Percentiles rank a stretch among this genome's conserved stretches.
Conservation (phyloP, 208 protist genomes). For the Trypanosoma congolense region DNA sequence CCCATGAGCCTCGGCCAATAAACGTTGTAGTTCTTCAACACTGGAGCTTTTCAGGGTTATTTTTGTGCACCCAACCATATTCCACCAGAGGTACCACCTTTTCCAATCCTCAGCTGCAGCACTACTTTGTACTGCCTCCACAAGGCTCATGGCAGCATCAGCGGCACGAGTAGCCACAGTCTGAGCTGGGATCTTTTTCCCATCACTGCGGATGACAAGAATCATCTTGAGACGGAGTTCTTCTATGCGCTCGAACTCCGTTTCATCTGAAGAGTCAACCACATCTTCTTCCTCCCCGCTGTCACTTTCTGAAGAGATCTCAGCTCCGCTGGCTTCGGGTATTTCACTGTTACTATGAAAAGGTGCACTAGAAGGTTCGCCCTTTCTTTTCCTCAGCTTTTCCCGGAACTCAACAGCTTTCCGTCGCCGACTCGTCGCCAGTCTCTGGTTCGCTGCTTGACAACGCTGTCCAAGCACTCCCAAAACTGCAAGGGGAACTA, state of each 20-base stretch:
- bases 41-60: constrained; percentile 55
- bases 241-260: constrained; percentile 49
- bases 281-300: constrained; percentile 26
- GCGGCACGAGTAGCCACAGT: constrained; percentile 37
- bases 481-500: not conserved
- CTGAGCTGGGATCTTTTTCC: constrained; percentile 36
- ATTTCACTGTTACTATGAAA: constrained; percentile 2
- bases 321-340: constrained; percentile 9
- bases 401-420: too few species aligned
- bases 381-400: too few species aligned
- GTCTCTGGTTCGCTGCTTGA: not conserved
- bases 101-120: constrained; percentile 27
- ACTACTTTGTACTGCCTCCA: constrained; percentile 25
- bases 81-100: constrained; percentile 67
- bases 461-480: not conserved
- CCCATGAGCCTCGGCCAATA: constrained; percentile 23
- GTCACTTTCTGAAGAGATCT: too few species aligned
- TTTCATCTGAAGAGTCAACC: constrained; percentile 20
- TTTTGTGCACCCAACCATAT: constrained; percentile 57
- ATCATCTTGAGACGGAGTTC: constrained; percentile 64
- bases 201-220: constrained; percentile 49
- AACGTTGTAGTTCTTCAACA: constrained; percentile 15
- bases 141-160: constrained; percentile 36
- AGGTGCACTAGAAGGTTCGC: too few species aligned
- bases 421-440: too few species aligned